Conservation (phyloP, 768 basidiomycete species). For the Tylopilus sp. region DNA sequence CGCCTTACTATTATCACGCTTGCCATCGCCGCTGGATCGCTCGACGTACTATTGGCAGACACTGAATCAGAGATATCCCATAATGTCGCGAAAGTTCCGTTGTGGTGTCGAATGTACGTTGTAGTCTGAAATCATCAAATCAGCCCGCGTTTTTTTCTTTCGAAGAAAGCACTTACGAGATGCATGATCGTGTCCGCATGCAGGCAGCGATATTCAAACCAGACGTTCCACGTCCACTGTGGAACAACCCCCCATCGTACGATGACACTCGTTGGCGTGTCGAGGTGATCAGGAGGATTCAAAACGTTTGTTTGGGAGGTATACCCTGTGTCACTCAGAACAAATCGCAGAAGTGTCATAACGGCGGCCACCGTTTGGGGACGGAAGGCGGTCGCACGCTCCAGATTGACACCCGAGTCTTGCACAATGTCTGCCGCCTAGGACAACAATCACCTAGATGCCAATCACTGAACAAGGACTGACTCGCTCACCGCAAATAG, state of each 20-base stretch:
- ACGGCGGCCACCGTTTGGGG: constrained; percentile 46
- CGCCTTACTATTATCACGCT: constrained; percentile 29
- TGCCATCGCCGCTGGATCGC: constrained; percentile 11
- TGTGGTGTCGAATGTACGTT: constrained; percentile 49
- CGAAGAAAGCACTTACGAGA: constrained; percentile 39
- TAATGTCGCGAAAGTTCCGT: background rate
- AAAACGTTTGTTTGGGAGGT: constrained; percentile 2
- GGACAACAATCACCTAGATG: background rate
- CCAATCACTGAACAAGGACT: background rate
- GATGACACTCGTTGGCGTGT: constrained; percentile 48
- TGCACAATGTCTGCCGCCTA: constrained; percentile 23
- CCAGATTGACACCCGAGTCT: background rate
- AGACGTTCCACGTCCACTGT: constrained; percentile 64
- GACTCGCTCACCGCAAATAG: constrained; percentile 33
- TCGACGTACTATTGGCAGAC: background rate
- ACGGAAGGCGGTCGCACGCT: constrained; percentile 30
- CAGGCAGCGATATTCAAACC: constrained; percentile 51
- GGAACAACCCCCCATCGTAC: constrained; percentile 55
- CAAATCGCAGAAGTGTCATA: constrained; percentile 42
- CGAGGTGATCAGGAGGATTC: constrained; percentile 27
- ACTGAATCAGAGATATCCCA: constrained; percentile 3
- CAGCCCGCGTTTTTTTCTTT: background rate
- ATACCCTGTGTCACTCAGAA: constrained; percentile 32
- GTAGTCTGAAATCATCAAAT: constrained; percentile 39
- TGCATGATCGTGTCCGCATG: constrained; percentile 46